A percentile compares a stretch with the other conserved stretches of the same genome.
Evolutionary conservation across 2,329 filamentous ascomycete genomes (phyloP).

Genomic region (Ophiostoma novo-ulmi): DNA sequence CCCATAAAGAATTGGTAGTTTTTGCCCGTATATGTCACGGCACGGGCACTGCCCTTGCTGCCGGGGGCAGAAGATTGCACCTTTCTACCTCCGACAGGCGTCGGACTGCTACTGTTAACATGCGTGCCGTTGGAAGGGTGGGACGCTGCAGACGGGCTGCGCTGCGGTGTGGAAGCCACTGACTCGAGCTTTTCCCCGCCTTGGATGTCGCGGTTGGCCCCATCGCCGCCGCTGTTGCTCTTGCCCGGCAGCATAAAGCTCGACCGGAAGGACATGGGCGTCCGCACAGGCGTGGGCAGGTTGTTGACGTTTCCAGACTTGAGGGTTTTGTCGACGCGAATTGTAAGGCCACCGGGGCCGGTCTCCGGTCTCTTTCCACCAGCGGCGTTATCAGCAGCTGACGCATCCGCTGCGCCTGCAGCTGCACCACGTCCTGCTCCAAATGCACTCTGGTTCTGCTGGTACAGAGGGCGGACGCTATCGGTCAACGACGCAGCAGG

Average conservation of each 20-base stretch:
- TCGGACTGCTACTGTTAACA: conserved; percentile 30
- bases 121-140: conserved; percentile 33
- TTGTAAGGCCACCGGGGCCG: conserved; percentile 40
- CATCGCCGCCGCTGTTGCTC: conserved; percentile 43
- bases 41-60: conserved; percentile 42
- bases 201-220: conserved; percentile 53
- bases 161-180: conserved; percentile 66
- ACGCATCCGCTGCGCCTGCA: neutral
- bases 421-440: conserved; percentile 27
- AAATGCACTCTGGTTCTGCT: conserved; percentile 30
- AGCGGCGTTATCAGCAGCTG: neutral
- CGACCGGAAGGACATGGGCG: conserved; percentile 70
- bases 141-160: conserved; percentile 36
- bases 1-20: conserved; percentile 93
- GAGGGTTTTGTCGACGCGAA: conserved; percentile 57
- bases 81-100: conserved; percentile 17
- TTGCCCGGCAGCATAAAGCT: conserved; percentile 55
- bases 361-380: neutral
- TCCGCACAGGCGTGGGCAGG: conserved; percentile 59
- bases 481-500: conserved; percentile 62
- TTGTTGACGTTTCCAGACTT: conserved; percentile 41
- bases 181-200: conserved; percentile 83
- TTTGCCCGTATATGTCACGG: conserved; percentile 43
- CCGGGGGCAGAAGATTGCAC: neutral
- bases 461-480: conserved; percentile 71